Conservation (phyloP, 192 early-diverging fungal species). For the Entomortierella chlamydospora region DNA sequence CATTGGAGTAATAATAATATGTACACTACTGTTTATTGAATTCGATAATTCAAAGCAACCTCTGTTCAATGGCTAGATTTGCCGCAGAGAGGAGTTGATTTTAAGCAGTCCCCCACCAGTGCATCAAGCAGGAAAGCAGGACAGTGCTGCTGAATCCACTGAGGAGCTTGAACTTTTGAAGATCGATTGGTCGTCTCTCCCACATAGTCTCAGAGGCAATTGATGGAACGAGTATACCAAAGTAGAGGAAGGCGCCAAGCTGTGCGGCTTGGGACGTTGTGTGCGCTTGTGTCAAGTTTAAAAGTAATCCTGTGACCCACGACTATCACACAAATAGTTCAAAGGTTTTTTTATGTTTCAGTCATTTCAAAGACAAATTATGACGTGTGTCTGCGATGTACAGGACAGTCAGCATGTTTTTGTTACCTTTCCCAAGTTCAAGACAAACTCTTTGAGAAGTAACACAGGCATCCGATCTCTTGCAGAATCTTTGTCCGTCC, state of each 20-base stretch:
- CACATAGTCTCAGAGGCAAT: conserved; percentile 41
- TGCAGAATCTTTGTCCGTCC: conserved; percentile 4
- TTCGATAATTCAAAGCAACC: too few species aligned
- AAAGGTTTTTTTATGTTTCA: not conserved
- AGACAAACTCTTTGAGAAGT: conserved; percentile 34
- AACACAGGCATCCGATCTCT: conserved; percentile 9
- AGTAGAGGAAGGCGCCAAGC: conserved; percentile 41
- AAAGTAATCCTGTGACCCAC: conserved; percentile 45
- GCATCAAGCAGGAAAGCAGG: conserved; percentile 31
- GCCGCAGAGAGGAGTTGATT: too few species aligned
- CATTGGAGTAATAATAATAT: too few species aligned
- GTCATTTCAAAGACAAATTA: not conserved
- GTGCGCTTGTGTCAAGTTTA: conserved; percentile 50
- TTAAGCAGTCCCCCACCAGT: conserved; percentile 53
- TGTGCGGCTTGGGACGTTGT: conserved; percentile 45
- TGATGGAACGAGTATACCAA: conserved; percentile 32
- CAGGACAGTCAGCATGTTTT: too few species aligned
- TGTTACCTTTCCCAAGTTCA: conserved; percentile 46
- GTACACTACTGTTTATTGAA: too few species aligned
- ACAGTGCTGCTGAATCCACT: conserved; percentile 45
- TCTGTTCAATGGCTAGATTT: too few species aligned
- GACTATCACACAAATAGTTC: conserved; percentile 15
- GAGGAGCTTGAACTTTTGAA: conserved; percentile 52
- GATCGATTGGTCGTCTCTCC: conserved; percentile 43
- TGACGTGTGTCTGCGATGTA: too few species aligned